Evolutionary conservation across 2,329 filamentous ascomycete genomes (phyloP).

Genomic region (Neofusicoccum laricinum): DNA sequence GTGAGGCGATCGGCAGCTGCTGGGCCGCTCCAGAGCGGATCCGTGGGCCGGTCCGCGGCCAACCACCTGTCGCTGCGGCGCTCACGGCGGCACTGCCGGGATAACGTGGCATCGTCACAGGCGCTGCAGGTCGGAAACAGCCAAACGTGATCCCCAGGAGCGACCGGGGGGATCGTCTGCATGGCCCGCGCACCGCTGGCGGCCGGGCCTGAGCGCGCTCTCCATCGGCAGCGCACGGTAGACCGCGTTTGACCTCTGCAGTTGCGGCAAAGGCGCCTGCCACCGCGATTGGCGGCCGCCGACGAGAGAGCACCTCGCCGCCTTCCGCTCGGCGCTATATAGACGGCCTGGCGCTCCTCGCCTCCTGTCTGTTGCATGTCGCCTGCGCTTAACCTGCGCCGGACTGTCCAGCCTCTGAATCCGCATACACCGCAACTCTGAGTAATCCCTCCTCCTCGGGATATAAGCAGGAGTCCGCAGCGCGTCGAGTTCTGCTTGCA

Average conservation of each 20-base stretch:
- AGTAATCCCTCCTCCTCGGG: neutral
- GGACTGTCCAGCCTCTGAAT: neutral
- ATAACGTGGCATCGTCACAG: neutral
- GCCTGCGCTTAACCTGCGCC: neutral
- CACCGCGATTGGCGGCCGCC: neutral
- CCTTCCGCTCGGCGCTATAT: slow-evolving; percentile 11
- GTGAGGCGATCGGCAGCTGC: neutral
- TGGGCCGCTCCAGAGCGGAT: neutral
- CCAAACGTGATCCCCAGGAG: neutral
- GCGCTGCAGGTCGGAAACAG: neutral
- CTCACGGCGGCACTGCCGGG: neutral
- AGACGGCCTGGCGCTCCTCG: neutral
- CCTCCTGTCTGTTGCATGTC: neutral
- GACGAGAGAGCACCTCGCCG: neutral
- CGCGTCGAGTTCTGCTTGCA: neutral
- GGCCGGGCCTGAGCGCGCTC: neutral
- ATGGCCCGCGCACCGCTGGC: neutral
- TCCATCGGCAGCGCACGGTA: neutral
- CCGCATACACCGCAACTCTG: slow-evolving; percentile 7
- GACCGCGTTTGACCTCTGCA: neutral
- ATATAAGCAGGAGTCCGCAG: neutral
- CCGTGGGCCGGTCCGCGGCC: slow-evolving; percentile 1
- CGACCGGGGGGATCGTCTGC: neutral
- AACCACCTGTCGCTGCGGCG: neutral
- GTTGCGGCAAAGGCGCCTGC: slow-evolving; percentile 7